Conservation (phyloP, 2,329 filamentous ascomycete species). For the Arthrobotrys pseudoclavata region DNA sequence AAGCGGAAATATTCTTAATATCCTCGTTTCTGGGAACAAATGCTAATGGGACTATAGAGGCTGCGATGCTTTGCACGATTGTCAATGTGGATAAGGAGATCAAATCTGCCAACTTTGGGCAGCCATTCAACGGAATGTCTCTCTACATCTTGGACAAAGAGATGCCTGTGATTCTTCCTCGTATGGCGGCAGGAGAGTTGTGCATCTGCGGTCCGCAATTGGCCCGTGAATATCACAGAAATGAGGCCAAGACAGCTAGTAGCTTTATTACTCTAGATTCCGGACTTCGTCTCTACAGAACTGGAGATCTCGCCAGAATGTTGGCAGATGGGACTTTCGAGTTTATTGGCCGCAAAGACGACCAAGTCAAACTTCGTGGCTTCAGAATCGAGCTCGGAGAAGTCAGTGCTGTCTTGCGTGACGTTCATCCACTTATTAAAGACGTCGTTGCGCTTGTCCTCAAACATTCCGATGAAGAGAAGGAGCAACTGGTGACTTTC, state of each 20-base stretch:
- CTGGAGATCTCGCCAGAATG: slow-evolving; percentile 84
- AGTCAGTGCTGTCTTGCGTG: slow-evolving; percentile 74
- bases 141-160: slow-evolving; percentile 66
- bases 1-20: slow-evolving; percentile 15
- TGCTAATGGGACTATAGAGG: slow-evolving; percentile 64
- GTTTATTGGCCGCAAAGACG: slow-evolving; percentile 80
- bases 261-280: slow-evolving; percentile 51
- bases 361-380: slow-evolving; percentile 84
- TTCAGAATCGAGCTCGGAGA: slow-evolving; percentile 84
- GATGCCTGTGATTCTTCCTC: slow-evolving; percentile 65
- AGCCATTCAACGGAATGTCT: slow-evolving; percentile 67
- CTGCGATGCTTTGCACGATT: slow-evolving; percentile 68
- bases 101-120: slow-evolving; percentile 67
- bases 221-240: slow-evolving; percentile 67
- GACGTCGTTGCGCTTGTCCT: slow-evolving; percentile 77
- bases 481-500: slow-evolving; percentile 76
- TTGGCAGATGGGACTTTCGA: slow-evolving; percentile 81
- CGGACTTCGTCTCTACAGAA: slow-evolving; percentile 75
- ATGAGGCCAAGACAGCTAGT: slow-evolving; percentile 48
- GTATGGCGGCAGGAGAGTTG: slow-evolving; percentile 67
- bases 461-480: slow-evolving; percentile 65
- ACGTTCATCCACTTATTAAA: slow-evolving; percentile 69
- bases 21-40: neutral
- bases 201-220: slow-evolving; percentile 69
- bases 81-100: slow-evolving; percentile 63